Percentiles rank a stretch among this genome's conserved stretches.
These are phyloP conservation scores for Euphorbia corollata DNA, from an alignment of 441 rosid species.

Conservation along the genomic window DNA sequence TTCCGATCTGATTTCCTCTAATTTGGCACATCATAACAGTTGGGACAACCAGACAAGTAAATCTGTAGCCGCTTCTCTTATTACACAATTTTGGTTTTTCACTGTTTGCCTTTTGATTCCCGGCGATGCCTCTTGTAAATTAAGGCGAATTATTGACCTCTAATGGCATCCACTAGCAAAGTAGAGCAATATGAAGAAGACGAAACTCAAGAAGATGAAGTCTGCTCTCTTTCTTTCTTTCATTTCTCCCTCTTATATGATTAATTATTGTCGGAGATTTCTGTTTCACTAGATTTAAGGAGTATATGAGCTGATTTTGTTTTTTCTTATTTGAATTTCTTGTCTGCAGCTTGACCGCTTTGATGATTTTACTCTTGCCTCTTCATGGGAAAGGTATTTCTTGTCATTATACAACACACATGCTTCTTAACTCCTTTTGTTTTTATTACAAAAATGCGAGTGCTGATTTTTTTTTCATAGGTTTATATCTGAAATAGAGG, in stretches of 20 bases:
- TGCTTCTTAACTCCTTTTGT: background rate
- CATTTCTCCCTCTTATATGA: too few species aligned
- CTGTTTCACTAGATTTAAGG: background rate
- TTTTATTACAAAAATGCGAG: background rate
- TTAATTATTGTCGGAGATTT: background rate
- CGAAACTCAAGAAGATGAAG: conserved; percentile 55
- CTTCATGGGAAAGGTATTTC: conserved; percentile 94
- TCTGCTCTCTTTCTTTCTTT: conserved; percentile 13
- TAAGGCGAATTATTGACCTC: conserved; percentile 12
- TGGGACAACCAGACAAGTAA: background rate
- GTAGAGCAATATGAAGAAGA: conserved; percentile 40
- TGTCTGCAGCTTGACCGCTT: conserved; percentile 65
- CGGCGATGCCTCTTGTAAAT: background rate
- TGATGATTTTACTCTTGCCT: conserved; percentile 93
- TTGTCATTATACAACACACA: background rate
- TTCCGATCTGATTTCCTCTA: background rate
- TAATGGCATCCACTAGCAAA: conserved; percentile 66
- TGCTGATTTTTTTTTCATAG: conserved; percentile 24
- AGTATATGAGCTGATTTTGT: background rate
- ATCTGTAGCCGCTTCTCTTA: background rate
- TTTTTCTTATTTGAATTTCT: background rate
- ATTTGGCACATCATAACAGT: background rate
- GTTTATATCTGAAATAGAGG: conserved; percentile 95
- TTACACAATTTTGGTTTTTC: background rate
- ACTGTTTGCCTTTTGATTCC: background rate